Percentiles rank a stretch among this genome's conserved stretches.
Conservation (phyloP, 1,284 basidiomycete species). For the Mycosarcoma mackinlayi region DNA sequence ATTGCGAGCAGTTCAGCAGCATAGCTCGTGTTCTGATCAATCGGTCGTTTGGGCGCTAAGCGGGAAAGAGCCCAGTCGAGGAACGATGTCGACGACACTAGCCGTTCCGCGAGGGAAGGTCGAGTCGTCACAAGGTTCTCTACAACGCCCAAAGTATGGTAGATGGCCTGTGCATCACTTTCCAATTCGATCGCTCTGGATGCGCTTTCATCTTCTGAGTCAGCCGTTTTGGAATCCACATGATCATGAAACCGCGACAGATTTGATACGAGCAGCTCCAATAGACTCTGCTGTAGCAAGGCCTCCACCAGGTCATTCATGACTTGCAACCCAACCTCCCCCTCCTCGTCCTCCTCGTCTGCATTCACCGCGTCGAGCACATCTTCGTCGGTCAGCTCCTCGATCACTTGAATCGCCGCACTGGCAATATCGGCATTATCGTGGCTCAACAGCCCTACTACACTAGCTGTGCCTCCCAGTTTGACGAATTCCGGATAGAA, state of each 20-base stretch:
- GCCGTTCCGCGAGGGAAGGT: slow-evolving; percentile 75
- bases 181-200: slow-evolving; percentile 35
- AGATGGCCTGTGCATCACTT: slow-evolving; percentile 57
- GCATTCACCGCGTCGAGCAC: slow-evolving; percentile 79
- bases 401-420: slow-evolving; percentile 71
- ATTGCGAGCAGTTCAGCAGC: slow-evolving; percentile 80
- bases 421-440: slow-evolving; percentile 66
- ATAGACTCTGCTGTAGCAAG: slow-evolving; percentile 79
- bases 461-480: slow-evolving; percentile 76
- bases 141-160: slow-evolving; percentile 76
- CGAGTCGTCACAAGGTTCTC: slow-evolving; percentile 91
- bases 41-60: slow-evolving; percentile 68
- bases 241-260: slow-evolving; percentile 70
- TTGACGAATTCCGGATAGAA: slow-evolving; percentile 90
- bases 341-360: slow-evolving; percentile 72
- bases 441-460: slow-evolving; percentile 80
- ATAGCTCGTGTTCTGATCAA: slow-evolving; percentile 69
- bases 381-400: slow-evolving; percentile 96
- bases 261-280: slow-evolving; percentile 91
- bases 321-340: slow-evolving; percentile 5
- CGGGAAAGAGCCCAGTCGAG: slow-evolving; percentile 81
- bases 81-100: slow-evolving; percentile 80
- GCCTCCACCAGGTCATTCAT: slow-evolving; percentile 37
- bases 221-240: slow-evolving; percentile 9
- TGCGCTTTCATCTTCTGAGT: slow-evolving; percentile 19